Evolutionary conservation across 257 asterid genomes (phyloP).

Genomic region (Hygrophila difformis): DNA sequence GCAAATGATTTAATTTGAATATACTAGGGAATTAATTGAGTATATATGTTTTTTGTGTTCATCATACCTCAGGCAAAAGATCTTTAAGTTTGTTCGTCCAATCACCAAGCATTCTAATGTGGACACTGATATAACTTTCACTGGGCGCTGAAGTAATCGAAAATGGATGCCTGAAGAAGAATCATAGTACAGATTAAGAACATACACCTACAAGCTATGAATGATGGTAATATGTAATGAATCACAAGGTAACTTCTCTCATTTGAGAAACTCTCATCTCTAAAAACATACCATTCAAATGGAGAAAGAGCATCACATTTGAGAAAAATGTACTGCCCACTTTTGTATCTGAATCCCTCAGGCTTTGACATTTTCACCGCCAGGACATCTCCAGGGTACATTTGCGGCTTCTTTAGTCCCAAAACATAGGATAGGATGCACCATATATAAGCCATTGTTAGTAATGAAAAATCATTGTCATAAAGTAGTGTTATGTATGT

Average conservation of each 20-base stretch:
- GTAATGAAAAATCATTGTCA: too few species aligned
- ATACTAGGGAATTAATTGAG: too few species aligned
- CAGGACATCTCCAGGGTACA: conserved; percentile 65
- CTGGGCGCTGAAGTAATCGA: conserved; percentile 89
- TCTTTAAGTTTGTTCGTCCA: conserved; percentile 86
- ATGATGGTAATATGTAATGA: too few species aligned
- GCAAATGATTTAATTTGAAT: too few species aligned
- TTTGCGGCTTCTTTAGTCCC: conserved; percentile 60
- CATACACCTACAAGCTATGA: conserved; percentile 29
- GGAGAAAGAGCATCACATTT: conserved; percentile 63
- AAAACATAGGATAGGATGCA: too few species aligned
- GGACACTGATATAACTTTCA: conserved; percentile 80
- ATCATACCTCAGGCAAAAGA: conserved; percentile 76
- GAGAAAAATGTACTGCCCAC: conserved; percentile 62
- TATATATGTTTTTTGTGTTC: too few species aligned
- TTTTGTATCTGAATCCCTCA: conserved; percentile 55
- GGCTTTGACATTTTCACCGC: conserved; percentile 69
- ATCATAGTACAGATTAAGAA: not conserved
- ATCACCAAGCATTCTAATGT: conserved; percentile 82
- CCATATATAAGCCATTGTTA: too few species aligned
- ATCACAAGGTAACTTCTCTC: too few species aligned
- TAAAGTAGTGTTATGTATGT: too few species aligned
- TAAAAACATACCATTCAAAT: conserved; percentile 40
- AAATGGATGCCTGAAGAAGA: conserved; percentile 74
- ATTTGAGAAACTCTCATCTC: too few species aligned